phyloP scores from a whole-genome alignment of 2,329 filamentous ascomycete genomes.

The Penicillium sp. region DNA sequence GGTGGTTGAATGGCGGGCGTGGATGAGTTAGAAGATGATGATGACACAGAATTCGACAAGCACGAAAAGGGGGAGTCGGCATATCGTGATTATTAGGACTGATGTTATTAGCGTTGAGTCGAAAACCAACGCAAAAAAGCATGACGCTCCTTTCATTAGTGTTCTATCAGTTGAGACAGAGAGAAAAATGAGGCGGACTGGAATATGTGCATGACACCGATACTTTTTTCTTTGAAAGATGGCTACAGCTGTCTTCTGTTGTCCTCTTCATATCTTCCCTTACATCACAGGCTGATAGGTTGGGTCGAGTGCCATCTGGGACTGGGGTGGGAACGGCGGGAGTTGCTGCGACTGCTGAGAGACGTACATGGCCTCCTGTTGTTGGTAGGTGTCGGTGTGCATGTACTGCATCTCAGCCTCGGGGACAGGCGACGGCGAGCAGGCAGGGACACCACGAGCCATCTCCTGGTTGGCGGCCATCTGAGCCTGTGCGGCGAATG shows the following conservation, averaged over 20 bases:
- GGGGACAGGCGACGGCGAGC: conserved; percentile 48
- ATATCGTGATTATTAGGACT: conserved; percentile 23
- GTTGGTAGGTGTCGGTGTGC: conserved; percentile 43
- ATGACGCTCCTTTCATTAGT: conserved; percentile 22
- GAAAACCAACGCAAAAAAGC: conserved; percentile 23
- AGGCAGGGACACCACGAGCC: conserved; percentile 39
- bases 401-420: conserved; percentile 46
- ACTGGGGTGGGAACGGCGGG: conserved; percentile 39
- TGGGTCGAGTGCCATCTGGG: conserved; percentile 44
- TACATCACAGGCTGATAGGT: conserved; percentile 38
- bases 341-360: conserved; percentile 40
- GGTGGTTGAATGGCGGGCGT: background rate
- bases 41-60: conserved; percentile 29
- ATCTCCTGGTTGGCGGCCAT: conserved; percentile 40
- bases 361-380: conserved; percentile 42
- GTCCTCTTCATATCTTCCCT: conserved; percentile 15
- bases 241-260: conserved; percentile 21
- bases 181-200: conserved; percentile 20
- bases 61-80: conserved; percentile 15
- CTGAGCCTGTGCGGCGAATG: conserved; percentile 43
- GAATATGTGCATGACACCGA: conserved; percentile 33
- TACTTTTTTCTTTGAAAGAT: conserved; percentile 22
- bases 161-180: conserved; percentile 26
- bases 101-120: conserved; percentile 19
- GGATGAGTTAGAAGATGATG: conserved; percentile 16